Evolutionary conservation across 768 basidiomycete species (phyloP).

Genomic region (Tulasnella sp.): DNA sequence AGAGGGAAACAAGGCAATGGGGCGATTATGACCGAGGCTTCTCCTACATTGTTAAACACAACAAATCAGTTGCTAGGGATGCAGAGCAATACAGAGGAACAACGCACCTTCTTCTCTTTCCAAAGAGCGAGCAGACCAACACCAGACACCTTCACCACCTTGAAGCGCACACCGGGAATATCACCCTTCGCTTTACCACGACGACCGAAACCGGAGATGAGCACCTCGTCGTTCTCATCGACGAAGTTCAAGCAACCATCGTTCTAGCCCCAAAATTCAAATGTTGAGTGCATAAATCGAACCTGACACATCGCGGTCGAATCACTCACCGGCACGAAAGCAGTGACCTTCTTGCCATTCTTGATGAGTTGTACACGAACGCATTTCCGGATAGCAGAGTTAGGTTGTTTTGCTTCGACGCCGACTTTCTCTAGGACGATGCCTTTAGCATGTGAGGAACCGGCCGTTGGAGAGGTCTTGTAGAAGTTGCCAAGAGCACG

Average conservation of each 20-base stretch:
- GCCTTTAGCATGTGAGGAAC: conserved; percentile 98
- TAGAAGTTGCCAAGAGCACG: conserved; percentile 98
- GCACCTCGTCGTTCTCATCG: conserved; percentile 99
- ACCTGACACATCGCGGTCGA: not conserved
- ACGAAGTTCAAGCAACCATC: conserved; percentile 98
- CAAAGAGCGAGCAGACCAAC: conserved; percentile 95
- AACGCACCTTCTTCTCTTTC: conserved; percentile 95
- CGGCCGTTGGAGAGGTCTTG: conserved; percentile 99
- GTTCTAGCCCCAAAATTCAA: conserved; percentile 47
- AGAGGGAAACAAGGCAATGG: not conserved
- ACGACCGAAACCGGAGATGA: conserved; percentile 99
- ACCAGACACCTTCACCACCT: conserved; percentile 98
- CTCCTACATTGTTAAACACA: not conserved
- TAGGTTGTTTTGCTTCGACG: conserved; percentile 99
- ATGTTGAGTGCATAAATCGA: not conserved
- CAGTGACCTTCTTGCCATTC: conserved; percentile 99
- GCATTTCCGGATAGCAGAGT: conserved; percentile 99
- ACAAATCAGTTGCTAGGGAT: not conserved
- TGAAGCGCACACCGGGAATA: conserved; percentile 99
- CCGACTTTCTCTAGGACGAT: conserved; percentile 99
- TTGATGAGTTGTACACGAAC: conserved; percentile 99
- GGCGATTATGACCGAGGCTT: conserved; percentile 13
- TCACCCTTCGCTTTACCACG: conserved; percentile 99
- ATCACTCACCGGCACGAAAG: conserved; percentile 86
- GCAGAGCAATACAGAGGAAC: not conserved